Evolutionary conservation across 2,329 filamentous ascomycete species (phyloP).

Genomic region (Calonectria leucothoes): DNA sequence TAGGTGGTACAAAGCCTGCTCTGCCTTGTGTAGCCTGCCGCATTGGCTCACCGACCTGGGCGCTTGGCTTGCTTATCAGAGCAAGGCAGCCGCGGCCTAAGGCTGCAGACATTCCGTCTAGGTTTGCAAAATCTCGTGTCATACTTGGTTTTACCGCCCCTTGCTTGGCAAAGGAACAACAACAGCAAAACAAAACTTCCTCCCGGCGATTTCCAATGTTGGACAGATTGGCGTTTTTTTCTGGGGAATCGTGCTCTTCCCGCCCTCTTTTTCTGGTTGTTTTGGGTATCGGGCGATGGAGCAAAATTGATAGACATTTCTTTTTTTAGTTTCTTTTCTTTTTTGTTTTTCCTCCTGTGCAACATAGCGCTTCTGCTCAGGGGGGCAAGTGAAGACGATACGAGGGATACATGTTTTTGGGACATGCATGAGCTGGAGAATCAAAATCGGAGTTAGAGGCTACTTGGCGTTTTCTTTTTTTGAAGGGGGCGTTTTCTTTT

Average conservation of each 20-base stretch:
- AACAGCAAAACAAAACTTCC: background rate
- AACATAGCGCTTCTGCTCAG: background rate
- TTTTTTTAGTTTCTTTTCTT: background rate
- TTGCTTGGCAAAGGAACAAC: too few relatives aligned
- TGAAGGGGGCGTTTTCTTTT: slow-evolving; percentile 16
- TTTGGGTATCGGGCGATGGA: background rate
- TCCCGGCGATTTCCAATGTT: background rate
- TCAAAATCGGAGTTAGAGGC: slow-evolving; percentile 36
- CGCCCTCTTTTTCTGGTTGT: background rate
- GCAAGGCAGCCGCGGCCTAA: background rate
- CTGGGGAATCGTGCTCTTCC: background rate
- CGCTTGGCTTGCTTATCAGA: background rate
- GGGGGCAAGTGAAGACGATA: background rate
- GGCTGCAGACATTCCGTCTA: too few relatives aligned
- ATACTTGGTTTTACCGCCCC: background rate
- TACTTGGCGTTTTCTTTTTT: slow-evolving; percentile 32
- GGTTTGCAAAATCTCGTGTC: too few relatives aligned
- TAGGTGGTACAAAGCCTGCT: background rate
- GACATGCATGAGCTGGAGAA: slow-evolving; percentile 21
- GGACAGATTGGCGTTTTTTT: slow-evolving; percentile 7
- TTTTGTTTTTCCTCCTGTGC: background rate
- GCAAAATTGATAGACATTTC: slow-evolving; percentile 16
- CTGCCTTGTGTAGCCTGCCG: background rate
- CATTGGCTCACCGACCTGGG: slow-evolving; percentile 13
- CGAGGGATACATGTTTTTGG: background rate